phyloP scores from a whole-genome alignment of 1,284 basidiomycete species.

The Sporisorium exsertum region DNA sequence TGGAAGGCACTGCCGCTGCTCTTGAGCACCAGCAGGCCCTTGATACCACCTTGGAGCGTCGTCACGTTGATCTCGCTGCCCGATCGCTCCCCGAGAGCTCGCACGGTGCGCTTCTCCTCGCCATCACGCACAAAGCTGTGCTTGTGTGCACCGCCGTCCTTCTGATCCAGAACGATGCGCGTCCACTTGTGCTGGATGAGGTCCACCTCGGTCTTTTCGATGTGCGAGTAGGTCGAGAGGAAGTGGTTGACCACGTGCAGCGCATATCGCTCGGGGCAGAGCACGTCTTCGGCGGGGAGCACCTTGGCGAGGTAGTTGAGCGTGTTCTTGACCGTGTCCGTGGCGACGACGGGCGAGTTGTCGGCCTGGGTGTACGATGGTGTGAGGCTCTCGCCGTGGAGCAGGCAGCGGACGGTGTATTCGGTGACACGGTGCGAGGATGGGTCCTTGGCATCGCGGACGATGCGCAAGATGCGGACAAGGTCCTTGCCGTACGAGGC shows the following conservation, averaged over 20 bases:
- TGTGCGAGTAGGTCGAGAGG: constrained; percentile 83
- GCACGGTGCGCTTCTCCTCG: constrained; percentile 83
- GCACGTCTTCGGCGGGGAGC: constrained; percentile 43
- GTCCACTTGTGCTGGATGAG: constrained; percentile 87
- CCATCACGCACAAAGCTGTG: constrained; percentile 90
- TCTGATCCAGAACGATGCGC: constrained; percentile 75
- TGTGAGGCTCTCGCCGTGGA: constrained; percentile 52
- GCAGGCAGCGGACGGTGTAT: constrained; percentile 59
- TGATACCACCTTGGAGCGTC: constrained; percentile 53
- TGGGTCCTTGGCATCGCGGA: constrained; percentile 51
- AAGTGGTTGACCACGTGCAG: constrained; percentile 87
- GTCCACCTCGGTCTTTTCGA: constrained; percentile 78
- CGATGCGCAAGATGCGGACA: constrained; percentile 61
- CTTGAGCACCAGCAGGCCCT: constrained; percentile 78
- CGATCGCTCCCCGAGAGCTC: constrained; percentile 73
- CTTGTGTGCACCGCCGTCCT: constrained; percentile 74
- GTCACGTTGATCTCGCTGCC: constrained; percentile 70
- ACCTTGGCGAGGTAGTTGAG: constrained; percentile 73
- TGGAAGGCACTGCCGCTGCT: constrained; percentile 87
- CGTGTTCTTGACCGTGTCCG: constrained; percentile 85
- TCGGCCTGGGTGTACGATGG: constrained; percentile 57
- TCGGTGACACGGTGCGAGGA: constrained; percentile 55
- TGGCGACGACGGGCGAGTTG: constrained; percentile 63
- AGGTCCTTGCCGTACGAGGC: constrained; percentile 63
- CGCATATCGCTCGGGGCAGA: constrained; percentile 82